These are phyloP conservation scores for Suillus lakei DNA, from an alignment of 768 basidiomycete species.

Conservation along the genomic window DNA sequence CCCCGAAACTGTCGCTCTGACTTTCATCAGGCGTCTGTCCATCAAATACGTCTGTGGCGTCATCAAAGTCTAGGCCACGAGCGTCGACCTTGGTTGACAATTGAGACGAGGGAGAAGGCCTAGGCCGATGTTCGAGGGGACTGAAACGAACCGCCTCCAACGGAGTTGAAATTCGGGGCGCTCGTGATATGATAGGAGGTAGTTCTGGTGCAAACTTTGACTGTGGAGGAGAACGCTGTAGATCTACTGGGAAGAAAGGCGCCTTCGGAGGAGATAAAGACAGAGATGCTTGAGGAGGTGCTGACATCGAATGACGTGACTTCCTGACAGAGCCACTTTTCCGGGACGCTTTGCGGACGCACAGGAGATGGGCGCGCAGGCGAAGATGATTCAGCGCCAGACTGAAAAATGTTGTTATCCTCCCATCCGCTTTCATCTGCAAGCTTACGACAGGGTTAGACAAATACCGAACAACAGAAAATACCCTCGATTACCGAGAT, in stretches of 20 bases:
- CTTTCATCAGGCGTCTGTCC: conserved; percentile 21
- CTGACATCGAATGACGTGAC: conserved; percentile 73
- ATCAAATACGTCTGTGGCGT: conserved; percentile 6
- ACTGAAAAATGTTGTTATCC: conserved; percentile 89
- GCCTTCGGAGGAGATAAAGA: conserved; percentile 46
- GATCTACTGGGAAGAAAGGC: conserved; percentile 24
- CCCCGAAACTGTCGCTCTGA: conserved; percentile 19
- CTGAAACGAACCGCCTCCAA: conserved; percentile 17
- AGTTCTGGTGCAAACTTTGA: conserved; percentile 61
- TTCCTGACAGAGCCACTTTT: conserved; percentile 47
- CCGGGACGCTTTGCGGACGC: conserved; percentile 47
- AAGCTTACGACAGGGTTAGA: conserved; percentile 25
- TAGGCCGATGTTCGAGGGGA: conserved; percentile 25
- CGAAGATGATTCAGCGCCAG: conserved; percentile 87
- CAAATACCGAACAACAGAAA: conserved; percentile 12
- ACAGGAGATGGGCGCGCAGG: conserved; percentile 67
- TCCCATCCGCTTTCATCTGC: conserved; percentile 86
- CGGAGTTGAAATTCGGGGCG: conserved; percentile 25
- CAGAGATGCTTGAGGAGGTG: conserved; percentile 59
- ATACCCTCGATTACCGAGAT: conserved; percentile 50
- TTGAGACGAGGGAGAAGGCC: conserved; percentile 17
- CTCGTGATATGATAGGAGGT: conserved; percentile 41
- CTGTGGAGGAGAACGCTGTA: conserved; percentile 52
- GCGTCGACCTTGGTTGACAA: conserved; percentile 23
- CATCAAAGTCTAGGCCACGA: conserved; percentile 26